Evolutionary conservation across 2,329 filamentous ascomycete genomes (phyloP).

Genomic region (Hymenotorrendiella dingleyae): DNA sequence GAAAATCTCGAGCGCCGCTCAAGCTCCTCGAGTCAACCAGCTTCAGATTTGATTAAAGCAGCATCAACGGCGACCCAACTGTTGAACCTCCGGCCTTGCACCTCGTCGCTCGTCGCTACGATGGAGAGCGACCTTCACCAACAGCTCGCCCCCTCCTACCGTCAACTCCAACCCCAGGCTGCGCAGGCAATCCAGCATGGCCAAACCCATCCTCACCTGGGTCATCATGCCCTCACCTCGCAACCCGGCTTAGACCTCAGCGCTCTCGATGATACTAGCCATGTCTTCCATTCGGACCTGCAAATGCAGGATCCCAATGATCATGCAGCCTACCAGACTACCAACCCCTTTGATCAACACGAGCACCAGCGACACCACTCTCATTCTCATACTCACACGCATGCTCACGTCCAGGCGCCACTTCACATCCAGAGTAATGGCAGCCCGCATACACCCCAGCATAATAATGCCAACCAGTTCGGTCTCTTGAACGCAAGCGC

Average conservation of each 20-base stretch:
- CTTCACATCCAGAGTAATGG: conserved; percentile 27
- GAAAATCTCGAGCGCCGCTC: too few species aligned
- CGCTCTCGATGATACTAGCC: conserved; percentile 34
- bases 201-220: conserved; percentile 24
- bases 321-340: too few species aligned
- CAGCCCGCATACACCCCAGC: conserved; percentile 29
- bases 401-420: conserved; percentile 25
- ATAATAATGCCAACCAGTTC: conserved; percentile 38
- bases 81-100: too few species aligned
- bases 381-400: conserved; percentile 32
- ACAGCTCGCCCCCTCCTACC: neutral
- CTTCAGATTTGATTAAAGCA: too few species aligned
- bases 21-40: too few species aligned
- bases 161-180: conserved; percentile 27
- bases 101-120: too few species aligned
- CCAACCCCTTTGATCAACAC: neutral
- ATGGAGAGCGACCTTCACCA: neutral
- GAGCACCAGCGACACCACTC: conserved; percentile 23
- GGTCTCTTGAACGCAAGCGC: conserved; percentile 38
- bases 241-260: conserved; percentile 36
- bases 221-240: conserved; percentile 30
- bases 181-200: conserved; percentile 29
- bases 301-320: conserved; percentile 32
- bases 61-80: too few species aligned
- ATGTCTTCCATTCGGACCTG: conserved; percentile 34